phyloP scores from a whole-genome alignment of 495 filamentous ascomycete species.

The Neurospora sublineolata region DNA sequence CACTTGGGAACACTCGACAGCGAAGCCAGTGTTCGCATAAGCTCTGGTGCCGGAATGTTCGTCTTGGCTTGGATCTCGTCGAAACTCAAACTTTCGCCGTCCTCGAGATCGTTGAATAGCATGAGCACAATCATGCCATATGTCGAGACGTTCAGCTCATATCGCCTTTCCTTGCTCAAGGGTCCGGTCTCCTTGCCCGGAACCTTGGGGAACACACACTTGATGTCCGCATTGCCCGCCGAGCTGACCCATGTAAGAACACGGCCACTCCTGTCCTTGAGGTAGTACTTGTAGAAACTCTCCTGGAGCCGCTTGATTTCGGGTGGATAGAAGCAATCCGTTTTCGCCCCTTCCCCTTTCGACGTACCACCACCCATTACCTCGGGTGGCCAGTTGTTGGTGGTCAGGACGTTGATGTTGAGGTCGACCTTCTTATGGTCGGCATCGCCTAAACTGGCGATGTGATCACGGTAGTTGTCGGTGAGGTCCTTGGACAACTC shows the following conservation, averaged over 20 bases:
- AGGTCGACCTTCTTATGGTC: constrained; percentile 65
- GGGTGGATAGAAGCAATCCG: constrained; percentile 56
- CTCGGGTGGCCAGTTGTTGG: constrained; percentile 88
- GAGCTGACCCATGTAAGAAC: constrained; percentile 68
- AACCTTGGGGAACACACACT: constrained; percentile 61
- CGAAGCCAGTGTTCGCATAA: constrained; percentile 72
- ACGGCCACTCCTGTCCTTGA: constrained; percentile 74
- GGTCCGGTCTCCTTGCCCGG: constrained; percentile 49
- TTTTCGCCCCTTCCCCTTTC: constrained; percentile 38
- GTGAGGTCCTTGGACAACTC: constrained; percentile 78
- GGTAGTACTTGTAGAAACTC: constrained; percentile 85
- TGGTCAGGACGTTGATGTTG: constrained; percentile 74
- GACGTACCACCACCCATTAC: constrained; percentile 47
- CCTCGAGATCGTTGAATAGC: constrained; percentile 71
- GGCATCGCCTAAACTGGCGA: constrained; percentile 48
- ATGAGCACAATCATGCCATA: constrained; percentile 84
- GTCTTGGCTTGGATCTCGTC: constrained; percentile 79
- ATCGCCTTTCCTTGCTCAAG: constrained; percentile 57
- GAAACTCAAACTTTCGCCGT: constrained; percentile 56
- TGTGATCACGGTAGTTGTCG: constrained; percentile 57
- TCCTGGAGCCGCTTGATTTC: constrained; percentile 67
- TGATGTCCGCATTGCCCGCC: constrained; percentile 72
- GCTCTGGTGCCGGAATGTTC: constrained; percentile 66
- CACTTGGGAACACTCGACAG: constrained; percentile 79
- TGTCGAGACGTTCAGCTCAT: constrained; percentile 87